These are phyloP conservation scores for Mycena vitilis DNA, from an alignment of 768 basidiomycete genomes.

Conservation along the genomic window DNA sequence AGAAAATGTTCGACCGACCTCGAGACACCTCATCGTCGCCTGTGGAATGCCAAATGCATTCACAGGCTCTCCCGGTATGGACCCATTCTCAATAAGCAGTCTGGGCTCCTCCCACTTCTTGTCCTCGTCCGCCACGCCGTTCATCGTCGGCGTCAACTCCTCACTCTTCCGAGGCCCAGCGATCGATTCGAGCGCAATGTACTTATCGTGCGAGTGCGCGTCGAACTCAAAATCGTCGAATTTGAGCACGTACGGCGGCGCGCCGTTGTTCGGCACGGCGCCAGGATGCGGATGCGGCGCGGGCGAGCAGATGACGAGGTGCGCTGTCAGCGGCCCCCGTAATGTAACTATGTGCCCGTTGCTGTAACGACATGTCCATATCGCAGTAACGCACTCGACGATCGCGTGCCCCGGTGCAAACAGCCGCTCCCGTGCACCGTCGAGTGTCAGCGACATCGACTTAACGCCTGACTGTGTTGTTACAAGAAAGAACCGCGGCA, in stretches of 20 bases:
- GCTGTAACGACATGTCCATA: slow-evolving; percentile 86
- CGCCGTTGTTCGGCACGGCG: slow-evolving; percentile 33
- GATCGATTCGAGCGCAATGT: slow-evolving; percentile 74
- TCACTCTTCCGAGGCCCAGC: slow-evolving; percentile 60
- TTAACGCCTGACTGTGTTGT: slow-evolving; percentile 88
- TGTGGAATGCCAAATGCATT: slow-evolving; percentile 92
- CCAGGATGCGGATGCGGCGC: slow-evolving; percentile 42
- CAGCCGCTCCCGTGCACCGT: slow-evolving; percentile 78
- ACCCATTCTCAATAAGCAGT: slow-evolving; percentile 66
- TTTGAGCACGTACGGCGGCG: slow-evolving; percentile 57
- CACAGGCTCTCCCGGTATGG: slow-evolving; percentile 85
- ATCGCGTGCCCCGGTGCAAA: slow-evolving; percentile 59
- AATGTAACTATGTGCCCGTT: slow-evolving; percentile 85
- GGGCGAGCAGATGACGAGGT: slow-evolving; percentile 59
- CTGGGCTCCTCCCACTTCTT: slow-evolving; percentile 77
- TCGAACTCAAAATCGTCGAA: slow-evolving; percentile 83
- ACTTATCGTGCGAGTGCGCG: slow-evolving; percentile 79
- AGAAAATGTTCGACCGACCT: slow-evolving; percentile 57
- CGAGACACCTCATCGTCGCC: slow-evolving; percentile 89
- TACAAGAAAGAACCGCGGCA: slow-evolving; percentile 87
- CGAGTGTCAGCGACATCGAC: slow-evolving; percentile 83
- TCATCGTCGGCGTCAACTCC: slow-evolving; percentile 39
- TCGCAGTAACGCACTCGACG: slow-evolving; percentile 77
- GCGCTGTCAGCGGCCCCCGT: slow-evolving; percentile 78
- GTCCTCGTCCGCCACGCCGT: slow-evolving; percentile 59